Percentiles rank a stretch among this genome's conserved stretches.
Conservation (phyloP, 352 stramenopile species). For the Globisporangium sylvaticum region DNA sequence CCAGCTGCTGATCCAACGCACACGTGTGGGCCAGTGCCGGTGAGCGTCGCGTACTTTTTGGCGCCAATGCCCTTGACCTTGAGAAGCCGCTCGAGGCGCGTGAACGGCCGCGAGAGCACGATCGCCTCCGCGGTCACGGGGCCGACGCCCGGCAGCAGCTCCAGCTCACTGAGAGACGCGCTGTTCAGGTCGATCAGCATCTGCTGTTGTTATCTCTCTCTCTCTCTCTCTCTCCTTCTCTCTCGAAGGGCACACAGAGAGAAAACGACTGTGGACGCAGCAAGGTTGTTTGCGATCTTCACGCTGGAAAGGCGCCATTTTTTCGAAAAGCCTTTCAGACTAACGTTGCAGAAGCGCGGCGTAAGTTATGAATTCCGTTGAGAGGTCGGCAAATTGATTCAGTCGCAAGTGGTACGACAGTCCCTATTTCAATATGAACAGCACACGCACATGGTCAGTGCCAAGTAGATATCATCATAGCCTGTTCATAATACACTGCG, state of each 20-base stretch:
- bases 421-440: slow-evolving; percentile 28
- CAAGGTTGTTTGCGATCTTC: neutral
- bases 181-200: slow-evolving; percentile 30
- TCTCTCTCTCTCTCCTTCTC: too few species aligned
- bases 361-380: too few species aligned
- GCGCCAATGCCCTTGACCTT: slow-evolving; percentile 43
- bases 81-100: slow-evolving; percentile 28
- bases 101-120: slow-evolving; percentile 41
- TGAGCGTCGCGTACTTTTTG: slow-evolving; percentile 20
- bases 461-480: neutral
- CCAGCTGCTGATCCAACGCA: neutral
- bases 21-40: neutral
- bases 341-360: too few species aligned
- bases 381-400: slow-evolving; percentile 84
- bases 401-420: slow-evolving; percentile 71
- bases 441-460: neutral
- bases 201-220: neutral
- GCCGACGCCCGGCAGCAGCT: slow-evolving; percentile 40
- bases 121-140: slow-evolving; percentile 35
- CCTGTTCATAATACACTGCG: neutral
- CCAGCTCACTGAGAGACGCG: slow-evolving; percentile 28
- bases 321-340: neutral
- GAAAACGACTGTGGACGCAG: too few species aligned
- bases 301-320: neutral
- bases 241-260: too few species aligned